Conservation (phyloP, 768 basidiomycete genomes). For the Boletus huronensis region DNA sequence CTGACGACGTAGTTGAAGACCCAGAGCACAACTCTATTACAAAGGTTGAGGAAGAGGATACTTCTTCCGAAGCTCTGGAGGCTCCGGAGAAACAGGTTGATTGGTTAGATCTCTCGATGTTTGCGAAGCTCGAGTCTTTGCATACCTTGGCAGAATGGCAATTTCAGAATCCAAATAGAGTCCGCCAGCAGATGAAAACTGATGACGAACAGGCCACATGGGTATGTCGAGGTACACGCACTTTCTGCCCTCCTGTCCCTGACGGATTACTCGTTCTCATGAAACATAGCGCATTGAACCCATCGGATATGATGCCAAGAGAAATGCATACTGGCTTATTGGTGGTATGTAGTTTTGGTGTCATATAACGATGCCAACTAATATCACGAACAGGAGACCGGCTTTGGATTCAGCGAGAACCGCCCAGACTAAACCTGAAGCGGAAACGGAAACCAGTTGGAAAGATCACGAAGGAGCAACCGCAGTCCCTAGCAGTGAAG, state of each 20-base stretch:
- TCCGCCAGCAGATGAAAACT: slow-evolving; percentile 70
- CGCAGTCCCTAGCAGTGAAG: slow-evolving; percentile 19
- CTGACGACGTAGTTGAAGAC: slow-evolving; percentile 4
- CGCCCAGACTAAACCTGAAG: slow-evolving; percentile 46
- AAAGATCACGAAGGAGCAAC: slow-evolving; percentile 18
- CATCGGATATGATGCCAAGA: slow-evolving; percentile 75
- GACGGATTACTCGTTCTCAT: not conserved
- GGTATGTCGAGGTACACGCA: slow-evolving; percentile 45
- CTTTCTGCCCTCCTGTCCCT: not conserved
- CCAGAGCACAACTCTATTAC: not conserved
- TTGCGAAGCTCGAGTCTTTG: slow-evolving; percentile 70
- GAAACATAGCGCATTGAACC: slow-evolving; percentile 71
- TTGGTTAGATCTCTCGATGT: slow-evolving; percentile 71
- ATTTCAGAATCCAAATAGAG: slow-evolving; percentile 70
- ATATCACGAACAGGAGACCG: slow-evolving; percentile 56
- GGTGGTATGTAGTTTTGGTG: slow-evolving; percentile 47
- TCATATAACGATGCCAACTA: not conserved
- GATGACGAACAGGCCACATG: slow-evolving; percentile 77
- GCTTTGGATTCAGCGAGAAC: slow-evolving; percentile 80
- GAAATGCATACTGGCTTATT: slow-evolving; percentile 83
- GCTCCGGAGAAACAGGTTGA: slow-evolving; percentile 46
- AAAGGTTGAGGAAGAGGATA: slow-evolving; percentile 27
- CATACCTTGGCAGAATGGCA: slow-evolving; percentile 81
- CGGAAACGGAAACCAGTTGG: slow-evolving; percentile 38
- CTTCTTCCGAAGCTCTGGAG: slow-evolving; percentile 11